phyloP scores from a whole-genome alignment of 495 filamentous ascomycete genomes.

The Penicillium canescens region DNA sequence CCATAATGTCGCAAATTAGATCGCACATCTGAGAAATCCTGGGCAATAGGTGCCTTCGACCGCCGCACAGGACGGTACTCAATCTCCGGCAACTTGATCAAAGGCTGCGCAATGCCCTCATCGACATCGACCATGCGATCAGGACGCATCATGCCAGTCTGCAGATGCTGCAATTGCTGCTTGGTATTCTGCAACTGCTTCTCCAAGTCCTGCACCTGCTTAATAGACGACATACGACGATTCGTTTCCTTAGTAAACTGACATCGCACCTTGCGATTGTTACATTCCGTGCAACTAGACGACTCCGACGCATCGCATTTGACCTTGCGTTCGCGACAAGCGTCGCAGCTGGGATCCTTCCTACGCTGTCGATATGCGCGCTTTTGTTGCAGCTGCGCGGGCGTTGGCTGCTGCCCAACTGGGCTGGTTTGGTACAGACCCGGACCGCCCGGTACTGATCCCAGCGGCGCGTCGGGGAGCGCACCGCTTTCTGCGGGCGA shows the following conservation, averaged over 20 bases:
- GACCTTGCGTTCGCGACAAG: slow-evolving; percentile 95
- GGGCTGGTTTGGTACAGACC: slow-evolving; percentile 47
- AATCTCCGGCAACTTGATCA: slow-evolving; percentile 71
- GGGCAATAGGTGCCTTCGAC: slow-evolving; percentile 56
- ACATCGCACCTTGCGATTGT: slow-evolving; percentile 90
- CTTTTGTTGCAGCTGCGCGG: slow-evolving; percentile 72
- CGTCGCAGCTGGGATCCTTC: slow-evolving; percentile 97
- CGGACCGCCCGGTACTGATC: slow-evolving; percentile 35
- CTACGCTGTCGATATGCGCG: slow-evolving; percentile 90
- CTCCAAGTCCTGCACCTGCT: slow-evolving; percentile 97
- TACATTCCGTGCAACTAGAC: slow-evolving; percentile 93
- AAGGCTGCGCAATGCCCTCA: slow-evolving; percentile 53
- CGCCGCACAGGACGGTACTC: slow-evolving; percentile 62
- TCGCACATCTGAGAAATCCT: slow-evolving; percentile 71
- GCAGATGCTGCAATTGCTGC: slow-evolving; percentile 70
- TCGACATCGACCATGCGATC: slow-evolving; percentile 62
- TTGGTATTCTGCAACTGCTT: slow-evolving; percentile 79
- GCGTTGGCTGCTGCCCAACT: slow-evolving; percentile 39
- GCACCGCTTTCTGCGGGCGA: slow-evolving; percentile 40
- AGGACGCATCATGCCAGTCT: slow-evolving; percentile 46
- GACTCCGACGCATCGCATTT: slow-evolving; percentile 99
- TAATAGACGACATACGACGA: slow-evolving; percentile 97
- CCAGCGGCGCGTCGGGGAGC: slow-evolving; percentile 37
- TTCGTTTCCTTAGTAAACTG: slow-evolving; percentile 99
- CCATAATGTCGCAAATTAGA: slow-evolving; percentile 72